Evolutionary conservation across 768 basidiomycete genomes (phyloP), one percentile per base, ranked within the genome.

Genomic region (Agaricus subrufescens): DNA sequence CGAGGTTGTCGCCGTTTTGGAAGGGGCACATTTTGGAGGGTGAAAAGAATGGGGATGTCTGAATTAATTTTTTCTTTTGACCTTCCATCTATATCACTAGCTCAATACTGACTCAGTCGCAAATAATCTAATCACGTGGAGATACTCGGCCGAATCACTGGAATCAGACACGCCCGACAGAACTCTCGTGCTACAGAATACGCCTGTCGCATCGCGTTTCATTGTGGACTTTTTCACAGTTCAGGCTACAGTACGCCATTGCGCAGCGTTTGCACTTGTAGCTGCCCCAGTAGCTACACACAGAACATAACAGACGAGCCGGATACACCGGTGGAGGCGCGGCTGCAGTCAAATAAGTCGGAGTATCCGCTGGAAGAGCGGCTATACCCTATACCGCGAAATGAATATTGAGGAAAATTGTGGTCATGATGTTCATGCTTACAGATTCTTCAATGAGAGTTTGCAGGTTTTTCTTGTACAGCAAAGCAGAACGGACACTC

Each of bases 121-220:
- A 42, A 23, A 25, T 23, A 52, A 56, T 56, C 40, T 34, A 42
- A 42, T 42, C 40, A 37, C 39, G 31, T 26, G 47, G 19, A 39
- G 30, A 37, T 50, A 52, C 40, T 42, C 40, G 40, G 40, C 40
- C 40, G 40, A 42, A 42, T 42, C 40, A 15, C 34, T 34, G 8
- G 11, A 11, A 34, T 34, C 8, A 7, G 34, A 34, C 34, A 31
- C 5, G 4, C 31, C 31, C 31, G 31, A 31, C 31, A 10, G 31
- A 11, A 34, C 0, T 3, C 8, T 34, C 19, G 3, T 34, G 1
- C 44, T 67, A 91, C 19, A 86, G 67, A 25, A 87, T 81, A 37
- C 90, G 75, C 57, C 83, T 75, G 64, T 94, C 91, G 67, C 92
- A 94, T 34, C 89, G 78, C 25, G 87, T 91, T 69, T 94, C 92